Evolutionary conservation across 2,329 filamentous ascomycete species (phyloP), one percentile per base, ranked within the genome.

Genomic region (Monilinia aucupariae): DNA sequence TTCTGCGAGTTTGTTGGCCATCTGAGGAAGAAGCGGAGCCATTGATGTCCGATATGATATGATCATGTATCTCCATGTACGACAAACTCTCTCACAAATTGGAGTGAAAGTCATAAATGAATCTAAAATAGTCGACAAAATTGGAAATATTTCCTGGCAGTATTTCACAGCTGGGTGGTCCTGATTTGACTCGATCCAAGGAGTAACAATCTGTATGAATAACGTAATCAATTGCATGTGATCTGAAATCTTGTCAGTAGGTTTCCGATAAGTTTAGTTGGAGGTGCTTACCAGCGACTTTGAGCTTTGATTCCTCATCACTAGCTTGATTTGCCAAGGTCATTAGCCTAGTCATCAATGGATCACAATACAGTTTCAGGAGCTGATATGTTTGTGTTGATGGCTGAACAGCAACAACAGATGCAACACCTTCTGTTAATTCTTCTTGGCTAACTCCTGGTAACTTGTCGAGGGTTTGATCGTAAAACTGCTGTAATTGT

Each of bases 41-140:
- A 96, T 96, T 58, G 89, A 89, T 2, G 89, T 94, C 68, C 94
- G 86, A 76, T 97, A 97, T 0, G 92, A 96, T 64, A 97, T 91
- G 47, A 99, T 85, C 90, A 97, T 97, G 74, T 93, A 90, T 67
- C 96, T 86, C 92, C 93, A 99, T 80, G 91, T 97, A 66, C 93
- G 86, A 76, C 93, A 97, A 32, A 99, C 85, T 49, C 93, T 84
- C 79, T 99, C 94, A 68, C 96, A 89, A 64, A 99, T 96, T 4
- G 94, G 93, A 17, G 87, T 82, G 69, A 92, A 97, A 70, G 83
- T 80, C 66, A 92, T 84, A 74, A 97, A 99, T 73, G 88, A 93
- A 71, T 96, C 89, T 62, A 96, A 82, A 65, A 99, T 90, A 9
- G 89, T 91, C 10, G 90, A 86, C 64, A 97, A 81, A 47, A 97